A percentile compares a stretch with the other conserved stretches of the same genome.
These are phyloP conservation scores for Chrysoporthe austroafricana DNA, from an alignment of 2,329 filamentous ascomycete species.

Conservation along the genomic window DNA sequence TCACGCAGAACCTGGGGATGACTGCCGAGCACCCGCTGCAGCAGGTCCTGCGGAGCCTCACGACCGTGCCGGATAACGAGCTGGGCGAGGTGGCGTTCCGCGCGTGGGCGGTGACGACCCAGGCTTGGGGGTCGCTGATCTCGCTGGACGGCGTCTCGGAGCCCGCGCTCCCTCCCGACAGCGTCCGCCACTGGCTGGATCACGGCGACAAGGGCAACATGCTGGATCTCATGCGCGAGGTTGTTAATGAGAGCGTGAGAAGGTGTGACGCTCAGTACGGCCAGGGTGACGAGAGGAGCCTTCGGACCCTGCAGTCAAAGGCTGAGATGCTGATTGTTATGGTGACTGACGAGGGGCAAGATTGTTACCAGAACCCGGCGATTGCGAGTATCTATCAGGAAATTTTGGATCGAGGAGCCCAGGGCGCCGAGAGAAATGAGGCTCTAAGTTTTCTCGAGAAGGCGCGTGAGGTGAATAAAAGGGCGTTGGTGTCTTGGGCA, in stretches of 20 bases:
- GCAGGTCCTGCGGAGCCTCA: constrained; percentile 15
- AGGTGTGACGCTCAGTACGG: constrained; percentile 3
- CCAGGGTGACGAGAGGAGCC: neutral
- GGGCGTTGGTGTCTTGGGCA: neutral
- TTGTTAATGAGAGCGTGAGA: neutral
- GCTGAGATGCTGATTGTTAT: constrained; percentile 8
- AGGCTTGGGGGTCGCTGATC: constrained; percentile 10
- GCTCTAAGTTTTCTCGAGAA: constrained; percentile 8
- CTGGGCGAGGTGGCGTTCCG: constrained; percentile 18
- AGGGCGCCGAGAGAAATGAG: neutral
- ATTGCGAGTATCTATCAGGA: neutral
- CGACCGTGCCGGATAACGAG: neutral
- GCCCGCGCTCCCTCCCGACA: neutral
- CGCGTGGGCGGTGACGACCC: constrained; percentile 15
- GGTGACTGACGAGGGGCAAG: neutral
- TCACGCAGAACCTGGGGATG: neutral
- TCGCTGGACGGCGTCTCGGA: neutral
- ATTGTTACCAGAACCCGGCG: neutral
- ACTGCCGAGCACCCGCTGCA: constrained; percentile 7
- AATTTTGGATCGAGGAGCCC: constrained; percentile 2
- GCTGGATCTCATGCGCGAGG: constrained; percentile 7
- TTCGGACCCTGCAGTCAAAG: neutral
- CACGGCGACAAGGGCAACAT: constrained; percentile 10
- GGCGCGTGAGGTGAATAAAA: neutral
- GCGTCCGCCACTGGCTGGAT: constrained; percentile 5